Evolutionary conservation across 805 yeast species (phyloP).

Genomic region (Metahyphopichia silvanorum): DNA sequence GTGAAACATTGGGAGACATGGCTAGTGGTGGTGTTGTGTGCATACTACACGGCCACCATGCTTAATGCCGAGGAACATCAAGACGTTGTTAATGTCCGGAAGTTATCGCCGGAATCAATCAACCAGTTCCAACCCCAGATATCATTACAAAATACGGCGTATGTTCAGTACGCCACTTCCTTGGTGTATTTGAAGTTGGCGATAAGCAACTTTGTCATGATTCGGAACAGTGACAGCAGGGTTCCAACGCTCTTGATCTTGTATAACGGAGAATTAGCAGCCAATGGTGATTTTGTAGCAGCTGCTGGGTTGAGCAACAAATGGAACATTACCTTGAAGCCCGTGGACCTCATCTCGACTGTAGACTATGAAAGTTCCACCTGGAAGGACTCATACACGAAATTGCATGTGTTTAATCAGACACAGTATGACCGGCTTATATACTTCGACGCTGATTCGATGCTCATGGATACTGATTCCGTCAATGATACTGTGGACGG

Average conservation of each 20-base stretch:
- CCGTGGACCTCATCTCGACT: constrained; percentile 15
- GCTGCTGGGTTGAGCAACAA: constrained; percentile 10
- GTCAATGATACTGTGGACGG: constrained; percentile 2
- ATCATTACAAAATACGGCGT: too few species aligned
- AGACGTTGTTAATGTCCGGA: too few species aligned
- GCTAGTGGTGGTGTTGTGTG: too few species aligned
- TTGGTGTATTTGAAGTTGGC: constrained; percentile 50
- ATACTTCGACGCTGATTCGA: constrained; percentile 58
- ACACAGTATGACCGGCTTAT: constrained; percentile 50
- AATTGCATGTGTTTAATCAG: constrained; percentile 49
- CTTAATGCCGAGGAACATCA: too few species aligned
- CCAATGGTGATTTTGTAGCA: constrained; percentile 9
- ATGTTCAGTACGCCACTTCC: constrained; percentile 60
- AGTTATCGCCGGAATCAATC: too few species aligned
- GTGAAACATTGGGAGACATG: too few species aligned
- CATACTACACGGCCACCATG: too few species aligned
- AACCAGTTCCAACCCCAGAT: too few species aligned
- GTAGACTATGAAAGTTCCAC: constrained; percentile 15
- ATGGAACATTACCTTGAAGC: constrained; percentile 21
- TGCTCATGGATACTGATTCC: constrained; percentile 17
- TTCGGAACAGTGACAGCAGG: constrained; percentile 32
- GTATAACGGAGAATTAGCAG: constrained; percentile 15
- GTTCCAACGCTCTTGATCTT: constrained; percentile 48
- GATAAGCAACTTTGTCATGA: constrained; percentile 38
- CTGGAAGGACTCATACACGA: constrained; percentile 56